Evolutionary conservation across 805 yeast genomes (phyloP).

Genomic region (Sugiyamaella qingdaonensis): DNA sequence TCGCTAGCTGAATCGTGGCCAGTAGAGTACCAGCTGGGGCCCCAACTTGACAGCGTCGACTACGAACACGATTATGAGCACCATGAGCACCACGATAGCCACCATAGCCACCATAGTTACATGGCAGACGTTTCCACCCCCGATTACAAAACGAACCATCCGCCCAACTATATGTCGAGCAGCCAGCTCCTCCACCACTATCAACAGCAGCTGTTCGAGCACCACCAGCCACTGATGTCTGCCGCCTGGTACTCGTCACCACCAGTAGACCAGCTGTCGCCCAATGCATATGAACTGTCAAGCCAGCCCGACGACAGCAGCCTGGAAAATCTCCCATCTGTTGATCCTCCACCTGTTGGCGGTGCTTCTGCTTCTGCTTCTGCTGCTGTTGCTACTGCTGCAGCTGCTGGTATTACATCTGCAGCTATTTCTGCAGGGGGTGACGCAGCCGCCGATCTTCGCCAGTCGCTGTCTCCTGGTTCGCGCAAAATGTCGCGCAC

Average conservation of each 20-base stretch:
- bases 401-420: no score
- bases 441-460: neutral
- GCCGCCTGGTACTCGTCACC: neutral
- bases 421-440: no score
- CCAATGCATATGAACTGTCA: neutral
- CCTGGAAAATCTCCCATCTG: no score
- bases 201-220: no score
- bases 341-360: no score
- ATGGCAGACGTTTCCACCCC: neutral
- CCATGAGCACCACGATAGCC: no score
- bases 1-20: neutral
- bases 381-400: no score
- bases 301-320: no score
- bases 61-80: no score
- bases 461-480: neutral
- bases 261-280: neutral
- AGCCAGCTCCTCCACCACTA: neutral
- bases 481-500: neutral
- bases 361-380: no score
- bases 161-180: no score
- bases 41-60: neutral
- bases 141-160: neutral
- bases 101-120: neutral
- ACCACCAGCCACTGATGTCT: neutral
- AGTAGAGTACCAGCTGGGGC: neutral